phyloP scores from a whole-genome alignment of 2,329 filamentous ascomycete genomes.

The Colletotrichum kahawae region DNA sequence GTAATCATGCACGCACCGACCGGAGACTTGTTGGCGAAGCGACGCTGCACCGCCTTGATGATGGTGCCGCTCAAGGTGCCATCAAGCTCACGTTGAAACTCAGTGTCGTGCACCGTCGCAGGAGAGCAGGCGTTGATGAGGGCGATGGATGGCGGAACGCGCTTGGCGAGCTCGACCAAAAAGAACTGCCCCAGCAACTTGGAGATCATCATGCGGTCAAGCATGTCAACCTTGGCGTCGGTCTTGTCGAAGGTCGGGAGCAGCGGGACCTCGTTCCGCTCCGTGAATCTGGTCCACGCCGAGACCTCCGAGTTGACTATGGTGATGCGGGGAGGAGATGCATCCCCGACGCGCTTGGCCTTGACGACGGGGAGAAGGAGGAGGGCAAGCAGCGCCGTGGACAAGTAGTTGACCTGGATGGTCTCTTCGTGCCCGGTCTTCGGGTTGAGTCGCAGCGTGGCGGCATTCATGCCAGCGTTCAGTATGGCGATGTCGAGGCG shows the following conservation, averaged over 20 bases:
- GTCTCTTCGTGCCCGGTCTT: constrained; percentile 39
- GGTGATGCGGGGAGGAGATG: constrained; percentile 27
- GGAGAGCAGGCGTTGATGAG: constrained; percentile 34
- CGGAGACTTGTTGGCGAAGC: constrained; percentile 21
- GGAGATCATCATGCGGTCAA: constrained; percentile 24
- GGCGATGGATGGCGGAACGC: constrained; percentile 41
- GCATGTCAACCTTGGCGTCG: constrained; percentile 24
- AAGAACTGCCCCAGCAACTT: constrained; percentile 40
- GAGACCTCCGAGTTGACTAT: constrained; percentile 33
- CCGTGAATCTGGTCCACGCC: constrained; percentile 25
- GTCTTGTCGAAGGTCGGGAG: constrained; percentile 35
- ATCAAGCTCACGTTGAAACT: background rate
- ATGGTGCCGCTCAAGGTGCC: background rate
- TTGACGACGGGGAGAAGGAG: constrained; percentile 36
- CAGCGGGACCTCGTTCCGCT: constrained; percentile 21
- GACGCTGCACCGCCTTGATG: background rate
- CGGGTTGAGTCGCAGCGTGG: background rate
- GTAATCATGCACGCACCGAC: constrained; percentile 48
- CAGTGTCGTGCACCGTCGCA: background rate
- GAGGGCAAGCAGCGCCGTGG: constrained; percentile 35
- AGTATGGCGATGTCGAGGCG: constrained; percentile 49
- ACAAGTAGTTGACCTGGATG: constrained; percentile 46
- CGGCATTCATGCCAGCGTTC: constrained; percentile 42
- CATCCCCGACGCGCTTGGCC: constrained; percentile 18
- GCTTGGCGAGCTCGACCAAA: constrained; percentile 37